Percentiles rank a stretch among this genome's conserved stretches.
phyloP scores from a whole-genome alignment of 169 alveolate genomes.

The Ichthyophthirius multifiliis region DNA sequence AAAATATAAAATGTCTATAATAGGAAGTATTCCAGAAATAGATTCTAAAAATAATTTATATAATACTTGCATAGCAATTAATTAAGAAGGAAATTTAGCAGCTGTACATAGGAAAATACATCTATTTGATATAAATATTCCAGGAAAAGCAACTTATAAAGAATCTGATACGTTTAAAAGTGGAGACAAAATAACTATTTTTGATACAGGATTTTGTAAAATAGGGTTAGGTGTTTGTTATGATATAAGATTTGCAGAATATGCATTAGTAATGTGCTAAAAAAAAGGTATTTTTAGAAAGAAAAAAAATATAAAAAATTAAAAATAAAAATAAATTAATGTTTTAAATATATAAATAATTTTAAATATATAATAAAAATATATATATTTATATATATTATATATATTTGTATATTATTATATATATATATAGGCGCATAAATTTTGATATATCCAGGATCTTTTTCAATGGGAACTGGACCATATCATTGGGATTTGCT shows the following conservation, averaged over 20 bases:
- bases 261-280: constrained; percentile 71
- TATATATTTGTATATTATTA: not conserved
- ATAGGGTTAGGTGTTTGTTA: constrained; percentile 91
- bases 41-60: constrained; percentile 54
- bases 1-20: constrained; percentile 50
- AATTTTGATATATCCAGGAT: constrained; percentile 85
- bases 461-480: constrained; percentile 87
- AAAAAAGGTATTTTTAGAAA: not conserved
- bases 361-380: not conserved
- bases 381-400: not conserved
- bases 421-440: constrained; percentile 65
- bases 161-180: constrained; percentile 58
- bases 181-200: constrained; percentile 59
- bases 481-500: constrained; percentile 84
- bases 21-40: constrained; percentile 85
- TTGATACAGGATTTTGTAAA: constrained; percentile 67
- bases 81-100: constrained; percentile 63
- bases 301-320: not conserved
- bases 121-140: constrained; percentile 89
- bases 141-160: constrained; percentile 50
- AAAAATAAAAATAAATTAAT: not conserved
- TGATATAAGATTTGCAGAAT: constrained; percentile 91
- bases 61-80: constrained; percentile 74
- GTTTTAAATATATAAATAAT: not conserved
- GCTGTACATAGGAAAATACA: constrained; percentile 85